A percentile compares a stretch with the other conserved stretches of the same genome.
These are phyloP conservation scores for Plicaturopsis crispa DNA, from an alignment of 768 basidiomycete species.

Conservation along the genomic window DNA sequence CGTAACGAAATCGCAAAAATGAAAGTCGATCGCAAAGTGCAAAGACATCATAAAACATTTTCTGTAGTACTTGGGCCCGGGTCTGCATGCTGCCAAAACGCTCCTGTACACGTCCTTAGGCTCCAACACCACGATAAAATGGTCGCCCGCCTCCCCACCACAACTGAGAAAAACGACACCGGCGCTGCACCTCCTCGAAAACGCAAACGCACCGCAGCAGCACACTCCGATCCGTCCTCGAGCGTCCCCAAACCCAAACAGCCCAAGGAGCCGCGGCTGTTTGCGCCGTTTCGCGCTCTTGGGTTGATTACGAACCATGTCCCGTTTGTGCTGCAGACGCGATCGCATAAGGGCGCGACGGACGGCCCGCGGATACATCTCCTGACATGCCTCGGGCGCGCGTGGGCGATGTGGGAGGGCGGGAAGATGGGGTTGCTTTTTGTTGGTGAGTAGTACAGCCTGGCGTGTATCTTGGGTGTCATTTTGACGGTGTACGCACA, in stretches of 20 bases:
- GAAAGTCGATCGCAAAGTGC: too few relatives aligned
- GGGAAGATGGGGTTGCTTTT: constrained; percentile 89
- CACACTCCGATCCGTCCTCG: background rate
- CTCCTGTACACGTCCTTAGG: background rate
- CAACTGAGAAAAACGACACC: background rate
- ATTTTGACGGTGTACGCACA: constrained; percentile 21
- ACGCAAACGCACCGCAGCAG: background rate
- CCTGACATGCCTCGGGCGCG: constrained; percentile 78
- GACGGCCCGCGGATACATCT: constrained; percentile 80
- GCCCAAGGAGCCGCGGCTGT: constrained; percentile 37
- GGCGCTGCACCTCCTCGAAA: background rate
- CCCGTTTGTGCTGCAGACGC: constrained; percentile 82
- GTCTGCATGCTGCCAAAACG: background rate
- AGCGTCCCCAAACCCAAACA: background rate
- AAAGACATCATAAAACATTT: too few relatives aligned
- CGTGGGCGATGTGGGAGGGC: constrained; percentile 97
- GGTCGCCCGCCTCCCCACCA: background rate
- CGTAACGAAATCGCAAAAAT: too few relatives aligned
- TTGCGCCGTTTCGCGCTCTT: constrained; percentile 93
- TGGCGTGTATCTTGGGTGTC: constrained; percentile 1
- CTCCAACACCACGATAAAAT: background rate
- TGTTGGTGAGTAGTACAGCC: constrained; percentile 59
- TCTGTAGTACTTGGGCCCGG: too few relatives aligned
- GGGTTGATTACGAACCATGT: constrained; percentile 89
- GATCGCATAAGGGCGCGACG: constrained; percentile 77